A percentile compares a stretch with the other conserved stretches of the same genome.
phyloP scores from a whole-genome alignment of 768 basidiomycete genomes.

The Leccinum broughii region DNA sequence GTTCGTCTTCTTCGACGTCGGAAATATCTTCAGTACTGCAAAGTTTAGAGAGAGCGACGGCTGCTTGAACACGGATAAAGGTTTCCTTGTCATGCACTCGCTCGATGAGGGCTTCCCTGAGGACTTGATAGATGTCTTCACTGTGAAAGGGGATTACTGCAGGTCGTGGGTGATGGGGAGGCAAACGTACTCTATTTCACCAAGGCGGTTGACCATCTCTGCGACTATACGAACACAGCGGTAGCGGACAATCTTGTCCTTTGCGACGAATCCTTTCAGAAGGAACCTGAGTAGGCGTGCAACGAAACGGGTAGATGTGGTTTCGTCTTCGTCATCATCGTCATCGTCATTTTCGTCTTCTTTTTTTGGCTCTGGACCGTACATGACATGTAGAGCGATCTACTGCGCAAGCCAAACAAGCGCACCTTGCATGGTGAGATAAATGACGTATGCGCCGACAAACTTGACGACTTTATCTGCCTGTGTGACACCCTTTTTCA shows the following conservation, averaged over 20 bases:
- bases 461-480: slow-evolving; percentile 85
- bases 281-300: slow-evolving; percentile 68
- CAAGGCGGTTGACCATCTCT: slow-evolving; percentile 77
- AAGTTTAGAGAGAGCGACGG: slow-evolving; percentile 76
- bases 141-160: slow-evolving; percentile 39
- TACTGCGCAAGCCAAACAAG: neutral
- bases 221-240: slow-evolving; percentile 76
- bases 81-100: slow-evolving; percentile 80
- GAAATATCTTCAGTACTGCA: slow-evolving; percentile 65
- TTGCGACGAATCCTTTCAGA: slow-evolving; percentile 75
- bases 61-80: slow-evolving; percentile 74
- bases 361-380: slow-evolving; percentile 35
- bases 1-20: slow-evolving; percentile 50
- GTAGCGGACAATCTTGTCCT: slow-evolving; percentile 85
- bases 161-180: neutral
- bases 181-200: slow-evolving; percentile 76
- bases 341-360: slow-evolving; percentile 36
- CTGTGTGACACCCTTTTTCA: slow-evolving; percentile 78
- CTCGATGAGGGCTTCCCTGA: slow-evolving; percentile 66
- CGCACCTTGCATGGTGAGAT: slow-evolving; percentile 76
- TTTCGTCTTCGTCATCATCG: slow-evolving; percentile 64
- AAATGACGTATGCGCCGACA: slow-evolving; percentile 72
- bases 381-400: neutral
- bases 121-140: slow-evolving; percentile 66
- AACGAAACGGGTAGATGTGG: slow-evolving; percentile 67